phyloP scores from a whole-genome alignment of 768 basidiomycete species.

The Sporobolomyces pararoseus region DNA sequence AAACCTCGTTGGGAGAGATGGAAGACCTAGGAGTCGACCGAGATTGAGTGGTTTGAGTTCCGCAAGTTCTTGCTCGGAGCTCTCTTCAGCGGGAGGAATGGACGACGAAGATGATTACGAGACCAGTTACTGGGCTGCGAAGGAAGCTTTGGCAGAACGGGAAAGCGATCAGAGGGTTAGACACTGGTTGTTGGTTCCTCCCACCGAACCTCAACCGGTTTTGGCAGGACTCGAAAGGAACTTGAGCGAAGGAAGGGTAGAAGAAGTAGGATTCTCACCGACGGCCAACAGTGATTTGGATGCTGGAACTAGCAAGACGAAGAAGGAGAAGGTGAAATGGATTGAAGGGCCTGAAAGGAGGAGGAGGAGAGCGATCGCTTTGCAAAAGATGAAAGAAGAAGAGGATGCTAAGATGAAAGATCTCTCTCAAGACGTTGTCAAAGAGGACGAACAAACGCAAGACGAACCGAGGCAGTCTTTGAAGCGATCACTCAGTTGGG shows the following conservation, averaged over 20 bases:
- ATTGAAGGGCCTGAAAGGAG: conserved; percentile 31
- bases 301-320: not conserved
- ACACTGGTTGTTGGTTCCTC: not conserved
- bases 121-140: conserved; percentile 16
- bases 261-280: conserved; percentile 1
- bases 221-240: conserved; percentile 29
- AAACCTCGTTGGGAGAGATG: not conserved
- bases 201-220: conserved; percentile 27
- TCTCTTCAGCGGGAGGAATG: not conserved
- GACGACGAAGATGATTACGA: conserved; percentile 14
- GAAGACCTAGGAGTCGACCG: conserved; percentile 1
- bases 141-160: conserved; percentile 2
- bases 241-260: not conserved
- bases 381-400: conserved; percentile 4
- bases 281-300: not conserved
- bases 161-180: not conserved
- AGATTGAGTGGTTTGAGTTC: conserved; percentile 9
- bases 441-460: not conserved
- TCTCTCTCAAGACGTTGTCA: not conserved
- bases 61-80: not conserved
- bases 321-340: conserved; percentile 25
- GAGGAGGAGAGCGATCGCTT: conserved; percentile 16
- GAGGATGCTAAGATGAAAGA: not conserved
- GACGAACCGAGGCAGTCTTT: not conserved
- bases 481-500: conserved; percentile 5